phyloP scores from a whole-genome alignment of 371 early-diverging fungal species.

The Lichtheimia hyalospora region DNA sequence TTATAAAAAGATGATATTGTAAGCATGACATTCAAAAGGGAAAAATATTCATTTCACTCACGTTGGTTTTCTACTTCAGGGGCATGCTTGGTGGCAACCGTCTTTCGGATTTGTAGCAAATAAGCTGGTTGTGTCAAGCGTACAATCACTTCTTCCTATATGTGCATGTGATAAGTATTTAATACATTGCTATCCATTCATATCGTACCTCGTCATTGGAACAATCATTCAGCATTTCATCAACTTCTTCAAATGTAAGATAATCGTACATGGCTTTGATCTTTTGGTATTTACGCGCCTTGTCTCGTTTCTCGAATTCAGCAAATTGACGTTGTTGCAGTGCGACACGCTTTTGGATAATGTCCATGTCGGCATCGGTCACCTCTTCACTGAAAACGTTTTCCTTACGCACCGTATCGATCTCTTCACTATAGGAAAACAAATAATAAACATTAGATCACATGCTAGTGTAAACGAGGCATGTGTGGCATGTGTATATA shows the following conservation, averaged over 20 bases:
- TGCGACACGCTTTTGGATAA: conserved; percentile 84
- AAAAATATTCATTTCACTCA: conserved; percentile 1
- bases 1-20: not conserved
- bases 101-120: conserved; percentile 64
- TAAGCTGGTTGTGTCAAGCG: conserved; percentile 72
- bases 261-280: conserved; percentile 74
- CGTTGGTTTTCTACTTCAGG: conserved; percentile 32
- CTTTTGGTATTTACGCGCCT: conserved; percentile 64
- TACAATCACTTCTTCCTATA: conserved; percentile 66
- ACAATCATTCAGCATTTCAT: conserved; percentile 73
- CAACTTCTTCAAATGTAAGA: conserved; percentile 79
- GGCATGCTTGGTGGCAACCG: conserved; percentile 60
- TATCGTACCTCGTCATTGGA: conserved; percentile 67
- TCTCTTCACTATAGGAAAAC: conserved; percentile 57
- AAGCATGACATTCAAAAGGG: not conserved
- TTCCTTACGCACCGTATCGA: conserved; percentile 81
- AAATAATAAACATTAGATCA: not conserved
- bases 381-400: conserved; percentile 83
- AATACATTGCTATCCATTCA: not conserved
- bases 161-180: not conserved
- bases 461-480: too few relatives aligned
- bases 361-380: conserved; percentile 79
- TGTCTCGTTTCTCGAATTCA: conserved; percentile 75
- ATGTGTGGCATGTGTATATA: too few relatives aligned
- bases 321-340: conserved; percentile 84